phyloP scores from a whole-genome alignment of 2,329 filamentous ascomycete genomes.

The Penicillium sp. region DNA sequence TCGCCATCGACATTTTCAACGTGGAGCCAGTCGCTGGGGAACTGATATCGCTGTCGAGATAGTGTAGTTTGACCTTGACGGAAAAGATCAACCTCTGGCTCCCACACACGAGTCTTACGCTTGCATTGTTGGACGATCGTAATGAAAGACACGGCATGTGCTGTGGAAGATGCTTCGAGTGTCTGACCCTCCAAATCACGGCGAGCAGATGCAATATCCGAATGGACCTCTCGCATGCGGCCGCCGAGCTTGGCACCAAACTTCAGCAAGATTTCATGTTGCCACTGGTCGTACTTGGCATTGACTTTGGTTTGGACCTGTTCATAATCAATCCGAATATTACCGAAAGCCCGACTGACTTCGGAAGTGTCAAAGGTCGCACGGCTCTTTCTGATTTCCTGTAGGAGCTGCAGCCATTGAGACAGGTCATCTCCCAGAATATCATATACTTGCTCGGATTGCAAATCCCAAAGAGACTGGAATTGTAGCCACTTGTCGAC shows the following conservation, averaged over 20 bases:
- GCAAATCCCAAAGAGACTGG: slow-evolving; percentile 96
- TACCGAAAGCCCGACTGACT: slow-evolving; percentile 88
- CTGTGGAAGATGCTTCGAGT: slow-evolving; percentile 91
- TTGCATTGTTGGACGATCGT: slow-evolving; percentile 97
- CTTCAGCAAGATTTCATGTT: slow-evolving; percentile 92
- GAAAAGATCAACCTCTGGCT: slow-evolving; percentile 94
- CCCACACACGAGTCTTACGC: slow-evolving; percentile 90
- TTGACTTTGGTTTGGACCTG: slow-evolving; percentile 99
- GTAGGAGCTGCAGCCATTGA: slow-evolving; percentile 91
- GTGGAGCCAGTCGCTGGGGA: slow-evolving; percentile 90
- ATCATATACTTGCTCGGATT: slow-evolving; percentile 93
- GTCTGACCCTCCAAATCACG: slow-evolving; percentile 90
- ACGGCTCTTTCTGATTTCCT: slow-evolving; percentile 93
- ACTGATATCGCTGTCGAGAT: slow-evolving; percentile 88
- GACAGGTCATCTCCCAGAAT: slow-evolving; percentile 87
- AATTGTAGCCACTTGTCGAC: slow-evolving; percentile 99
- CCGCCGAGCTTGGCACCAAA: slow-evolving; percentile 88
- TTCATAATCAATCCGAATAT: slow-evolving; percentile 95
- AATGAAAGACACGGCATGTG: slow-evolving; percentile 97
- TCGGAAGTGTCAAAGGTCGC: slow-evolving; percentile 98
- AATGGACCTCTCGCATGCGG: slow-evolving; percentile 89
- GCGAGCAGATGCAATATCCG: slow-evolving; percentile 87
- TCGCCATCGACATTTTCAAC: slow-evolving; percentile 96
- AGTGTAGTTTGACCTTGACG: slow-evolving; percentile 93
- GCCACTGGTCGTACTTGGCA: slow-evolving; percentile 99